phyloP scores from a whole-genome alignment of 345 rosid species.

The Tarenaya hassleriana region DNA sequence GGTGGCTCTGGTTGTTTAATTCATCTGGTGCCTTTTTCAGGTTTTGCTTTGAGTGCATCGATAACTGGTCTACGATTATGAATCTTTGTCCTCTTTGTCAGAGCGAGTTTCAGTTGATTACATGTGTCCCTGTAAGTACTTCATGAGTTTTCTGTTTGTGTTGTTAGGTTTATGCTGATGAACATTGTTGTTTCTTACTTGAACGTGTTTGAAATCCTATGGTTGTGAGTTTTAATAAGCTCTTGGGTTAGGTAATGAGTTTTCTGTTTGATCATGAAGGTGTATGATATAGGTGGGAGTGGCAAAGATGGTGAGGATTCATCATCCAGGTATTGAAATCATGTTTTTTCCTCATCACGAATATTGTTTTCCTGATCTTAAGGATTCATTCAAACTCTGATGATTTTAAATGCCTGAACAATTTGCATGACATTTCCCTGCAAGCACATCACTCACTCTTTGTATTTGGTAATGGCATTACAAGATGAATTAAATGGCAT shows the following conservation, averaged over 20 bases:
- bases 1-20: slow-evolving; percentile 21
- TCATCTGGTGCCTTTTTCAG: slow-evolving; percentile 34
- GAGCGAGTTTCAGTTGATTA: slow-evolving; percentile 87
- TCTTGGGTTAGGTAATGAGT: slow-evolving; percentile 22
- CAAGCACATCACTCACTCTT: neutral
- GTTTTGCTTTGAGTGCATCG: slow-evolving; percentile 98
- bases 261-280: slow-evolving; percentile 47
- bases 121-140: slow-evolving; percentile 90
- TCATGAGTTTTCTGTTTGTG: neutral
- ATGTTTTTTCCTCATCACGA: neutral
- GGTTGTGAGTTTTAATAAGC: slow-evolving; percentile 15
- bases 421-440: neutral
- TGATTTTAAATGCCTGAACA: slow-evolving; percentile 10
- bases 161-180: neutral
- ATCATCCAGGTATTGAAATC: slow-evolving; percentile 50
- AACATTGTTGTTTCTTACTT: neutral
- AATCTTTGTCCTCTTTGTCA: slow-evolving; percentile 98
- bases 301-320: slow-evolving; percentile 66
- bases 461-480: slow-evolving; percentile 5
- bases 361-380: neutral
- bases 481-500: slow-evolving; percentile 4
- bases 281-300: slow-evolving; percentile 77
- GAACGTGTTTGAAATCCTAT: slow-evolving; percentile 13
- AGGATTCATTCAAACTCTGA: neutral
- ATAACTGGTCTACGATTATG: slow-evolving; percentile 95